Evolutionary conservation across 768 basidiomycete species (phyloP).

Genomic region (Tricholoma flavovirens): DNA sequence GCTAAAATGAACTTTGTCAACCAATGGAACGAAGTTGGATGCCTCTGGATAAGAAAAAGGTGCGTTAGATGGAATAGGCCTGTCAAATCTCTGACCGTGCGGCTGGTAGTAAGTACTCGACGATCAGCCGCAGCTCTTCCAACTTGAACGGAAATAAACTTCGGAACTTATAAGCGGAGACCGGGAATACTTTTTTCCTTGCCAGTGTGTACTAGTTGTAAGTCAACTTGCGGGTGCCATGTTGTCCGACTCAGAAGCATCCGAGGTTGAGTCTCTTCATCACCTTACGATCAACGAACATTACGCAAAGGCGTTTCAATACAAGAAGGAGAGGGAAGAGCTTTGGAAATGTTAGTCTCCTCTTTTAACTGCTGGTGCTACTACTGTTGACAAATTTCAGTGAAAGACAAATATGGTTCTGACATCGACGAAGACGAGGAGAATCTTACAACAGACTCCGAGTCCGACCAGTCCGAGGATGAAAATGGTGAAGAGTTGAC

Average conservation of each 20-base stretch:
- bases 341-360: constrained; percentile 59
- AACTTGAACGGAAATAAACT: too few species aligned
- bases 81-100: too few species aligned
- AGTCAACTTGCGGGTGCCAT: constrained; percentile 19
- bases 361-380: background rate
- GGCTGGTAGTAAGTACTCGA: too few species aligned
- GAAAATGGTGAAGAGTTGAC: constrained; percentile 95
- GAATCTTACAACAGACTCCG: constrained; percentile 54
- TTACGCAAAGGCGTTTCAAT: constrained; percentile 77
- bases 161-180: too few species aligned
- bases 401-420: constrained; percentile 85
- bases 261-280: constrained; percentile 36
- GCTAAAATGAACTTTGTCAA: constrained; percentile 17
- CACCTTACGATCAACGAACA: constrained; percentile 67
- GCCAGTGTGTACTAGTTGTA: too few species aligned
- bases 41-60: too few species aligned
- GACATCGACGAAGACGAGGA: constrained; percentile 54
- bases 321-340: constrained; percentile 82
- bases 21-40: too few species aligned
- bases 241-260: constrained; percentile 44
- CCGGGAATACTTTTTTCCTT: too few species aligned
- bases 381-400: constrained; percentile 29
- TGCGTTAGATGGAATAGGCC: too few species aligned
- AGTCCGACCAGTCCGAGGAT: constrained; percentile 82
- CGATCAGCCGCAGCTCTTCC: background rate